Evolutionary conservation across 2,329 filamentous ascomycete species (phyloP).

Genomic region (Cladosporium austrohemisphaericum): DNA sequence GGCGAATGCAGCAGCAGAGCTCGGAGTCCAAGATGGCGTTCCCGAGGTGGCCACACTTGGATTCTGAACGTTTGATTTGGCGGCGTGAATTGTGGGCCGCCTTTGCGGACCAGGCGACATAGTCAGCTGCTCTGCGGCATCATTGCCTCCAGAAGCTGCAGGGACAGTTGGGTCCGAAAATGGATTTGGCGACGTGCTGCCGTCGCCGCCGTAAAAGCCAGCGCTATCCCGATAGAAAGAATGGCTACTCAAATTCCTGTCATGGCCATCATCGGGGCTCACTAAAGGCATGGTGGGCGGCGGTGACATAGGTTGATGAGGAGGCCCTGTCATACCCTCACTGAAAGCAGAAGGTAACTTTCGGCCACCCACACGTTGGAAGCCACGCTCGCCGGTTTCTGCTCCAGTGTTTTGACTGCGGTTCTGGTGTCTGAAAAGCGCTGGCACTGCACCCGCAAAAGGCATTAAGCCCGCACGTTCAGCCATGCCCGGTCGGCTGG

Average conservation of each 20-base stretch:
- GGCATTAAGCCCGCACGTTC: conserved; percentile 38
- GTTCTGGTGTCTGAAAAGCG: conserved; percentile 35
- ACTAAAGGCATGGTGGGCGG: conserved; percentile 19
- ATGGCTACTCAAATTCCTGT: conserved; percentile 30
- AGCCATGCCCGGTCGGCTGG: conserved; percentile 37
- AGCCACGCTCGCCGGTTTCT: conserved; percentile 39
- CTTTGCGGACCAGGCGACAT: conserved; percentile 34
- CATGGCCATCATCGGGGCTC: background rate
- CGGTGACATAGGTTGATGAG: conserved; percentile 4
- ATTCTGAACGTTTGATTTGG: conserved; percentile 28
- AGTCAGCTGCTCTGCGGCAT: conserved; percentile 22
- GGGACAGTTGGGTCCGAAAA: conserved; percentile 10
- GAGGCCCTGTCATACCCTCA: conserved; percentile 43
- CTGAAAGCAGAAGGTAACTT: conserved; percentile 49
- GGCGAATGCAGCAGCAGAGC: conserved; percentile 16
- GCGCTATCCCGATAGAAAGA: conserved; percentile 46
- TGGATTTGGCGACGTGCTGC: conserved; percentile 18
- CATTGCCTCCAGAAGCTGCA: background rate
- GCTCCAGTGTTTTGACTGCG: conserved; percentile 20
- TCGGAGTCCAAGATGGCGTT: conserved; percentile 17
- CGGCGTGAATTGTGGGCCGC: conserved; percentile 30
- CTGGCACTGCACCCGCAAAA: conserved; percentile 35
- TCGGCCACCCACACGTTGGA: conserved; percentile 46
- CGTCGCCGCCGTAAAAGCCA: conserved; percentile 39
- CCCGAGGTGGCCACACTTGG: conserved; percentile 16